A percentile compares a stretch with the other conserved stretches of the same genome.
Conservation (phyloP, 2,329 filamentous ascomycete genomes). For the Chaetomium strumarium region DNA sequence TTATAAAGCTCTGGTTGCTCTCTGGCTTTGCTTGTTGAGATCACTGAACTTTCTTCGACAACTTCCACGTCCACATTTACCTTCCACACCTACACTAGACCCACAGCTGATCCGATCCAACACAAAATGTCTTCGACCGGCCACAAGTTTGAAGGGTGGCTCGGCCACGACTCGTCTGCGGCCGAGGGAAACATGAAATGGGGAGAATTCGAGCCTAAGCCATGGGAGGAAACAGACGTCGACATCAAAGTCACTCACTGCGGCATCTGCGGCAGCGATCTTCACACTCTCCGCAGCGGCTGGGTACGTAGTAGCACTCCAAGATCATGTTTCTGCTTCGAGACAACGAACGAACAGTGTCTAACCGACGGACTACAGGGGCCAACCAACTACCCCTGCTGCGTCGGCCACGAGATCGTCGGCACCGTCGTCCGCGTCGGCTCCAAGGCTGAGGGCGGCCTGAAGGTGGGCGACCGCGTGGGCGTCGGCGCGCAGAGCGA, state of each 20-base stretch:
- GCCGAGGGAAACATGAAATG: conserved; percentile 49
- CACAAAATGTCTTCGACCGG: conserved; percentile 29
- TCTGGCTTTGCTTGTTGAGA: too few relatives aligned
- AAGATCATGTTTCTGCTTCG: not conserved
- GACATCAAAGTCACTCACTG: conserved; percentile 62
- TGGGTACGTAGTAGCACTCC: conserved; percentile 40
- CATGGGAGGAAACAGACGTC: conserved; percentile 60
- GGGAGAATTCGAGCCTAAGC: conserved; percentile 55
- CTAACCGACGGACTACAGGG: conserved; percentile 14
- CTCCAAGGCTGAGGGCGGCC: conserved; percentile 34
- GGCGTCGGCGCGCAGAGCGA: conserved; percentile 56
- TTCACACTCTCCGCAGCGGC: conserved; percentile 53
- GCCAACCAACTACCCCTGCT: conserved; percentile 35
- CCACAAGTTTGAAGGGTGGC: conserved; percentile 47
- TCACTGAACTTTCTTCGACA: too few relatives aligned
- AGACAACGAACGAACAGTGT: conserved; percentile 13
- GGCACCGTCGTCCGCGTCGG: conserved; percentile 53
- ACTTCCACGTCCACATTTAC: too few relatives aligned
- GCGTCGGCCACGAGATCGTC: conserved; percentile 61
- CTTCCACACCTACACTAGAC: not conserved
- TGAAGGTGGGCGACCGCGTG: conserved; percentile 58
- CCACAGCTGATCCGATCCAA: too few relatives aligned
- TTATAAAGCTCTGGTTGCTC: too few relatives aligned
- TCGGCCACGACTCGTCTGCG: conserved; percentile 37
- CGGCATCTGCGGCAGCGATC: conserved; percentile 58